Base-by-base conservation (phyloP, 2,329 filamentous ascomycete species). In the Monilinia polystroma region DNA sequence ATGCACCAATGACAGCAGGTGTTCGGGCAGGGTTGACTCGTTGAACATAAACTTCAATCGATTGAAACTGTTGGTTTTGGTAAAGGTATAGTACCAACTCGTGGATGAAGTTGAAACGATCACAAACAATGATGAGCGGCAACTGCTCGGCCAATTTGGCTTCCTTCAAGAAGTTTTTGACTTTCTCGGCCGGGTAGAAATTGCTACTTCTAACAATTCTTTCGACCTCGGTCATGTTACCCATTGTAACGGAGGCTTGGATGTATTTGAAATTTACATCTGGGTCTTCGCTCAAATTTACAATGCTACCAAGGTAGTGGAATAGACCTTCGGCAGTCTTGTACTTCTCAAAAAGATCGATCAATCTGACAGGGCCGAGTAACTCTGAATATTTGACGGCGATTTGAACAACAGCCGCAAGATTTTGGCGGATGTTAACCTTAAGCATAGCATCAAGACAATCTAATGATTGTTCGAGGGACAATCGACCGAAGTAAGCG, bases 261-360 rank as follows among this genome's bases (percentile, higher is more conserved):
- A 99, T 97, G 80, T 99, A 99, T 84, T 99, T 99, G 88, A 97
- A 99, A 77, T 95, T 91, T 41, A 99, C 95, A 77, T 99, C 95
- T 29, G 90, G 85, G 74, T 98, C 95, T 78, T 98, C 92, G 67
- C 92, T 96, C 58, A 99, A 83, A 78, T 99, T 99, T 79, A 99
- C 94, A 73, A 99, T 96, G 77, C 93, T 97, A 69, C 95, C 95
- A 20, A 99, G 87, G 81, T 97, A 99, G 83, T 97, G 97, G 85
- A 95, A 99, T 5, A 99, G 87, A 77, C 95, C 95, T 79, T 99
- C 95, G 4, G 92, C 89, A 47, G 95, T 98, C 79, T 95, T 93
- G 82, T 98, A 96, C 83, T 96, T 97, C 82, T 99, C 95, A 63
- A 99, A 90, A 8, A 99, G 85, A 72, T 96, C 92, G 70, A 99